These are phyloP conservation scores for Globisporangium middletonii DNA, from an alignment of 352 stramenopile species.

Conservation along the genomic window DNA sequence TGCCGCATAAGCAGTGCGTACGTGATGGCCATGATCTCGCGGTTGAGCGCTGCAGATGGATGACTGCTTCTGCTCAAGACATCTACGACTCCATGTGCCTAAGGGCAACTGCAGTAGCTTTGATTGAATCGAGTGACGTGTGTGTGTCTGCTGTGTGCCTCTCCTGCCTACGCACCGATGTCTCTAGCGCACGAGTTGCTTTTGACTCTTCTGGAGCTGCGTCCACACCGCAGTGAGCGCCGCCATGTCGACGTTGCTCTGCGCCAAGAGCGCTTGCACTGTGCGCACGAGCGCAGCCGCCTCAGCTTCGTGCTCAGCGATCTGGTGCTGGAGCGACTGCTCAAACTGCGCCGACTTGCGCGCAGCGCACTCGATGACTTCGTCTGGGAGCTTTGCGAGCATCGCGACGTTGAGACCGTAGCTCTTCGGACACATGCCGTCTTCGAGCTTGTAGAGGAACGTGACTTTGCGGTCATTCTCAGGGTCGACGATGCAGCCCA, in stretches of 20 bases:
- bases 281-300: conserved; percentile 14
- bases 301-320: conserved; percentile 27
- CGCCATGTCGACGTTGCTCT: conserved; percentile 9
- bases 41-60: no score
- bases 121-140: no score
- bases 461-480: conserved; percentile 93
- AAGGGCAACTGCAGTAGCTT: no score
- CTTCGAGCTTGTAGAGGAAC: conserved; percentile 98
- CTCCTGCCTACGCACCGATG: no score
- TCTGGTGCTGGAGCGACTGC: conserved; percentile 45
- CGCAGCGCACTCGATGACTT: conserved; percentile 91
- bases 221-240: conserved; percentile 20
- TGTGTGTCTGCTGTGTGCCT: no score
- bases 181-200: no score
- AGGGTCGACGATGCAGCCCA: conserved; percentile 78
- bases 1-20: no score
- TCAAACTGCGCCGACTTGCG: conserved; percentile 91
- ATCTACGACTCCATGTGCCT: no score
- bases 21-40: no score
- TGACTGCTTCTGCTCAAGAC: no score
- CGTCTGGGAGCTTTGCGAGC: conserved; percentile 94
- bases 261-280: conserved; percentile 16
- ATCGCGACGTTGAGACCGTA: conserved; percentile 99
- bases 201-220: conserved; percentile 3
- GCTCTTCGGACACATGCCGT: conserved; percentile 95